These are phyloP conservation scores for Thuja plicata DNA, from an alignment of 83 land plant genomes.

Conservation along the genomic window DNA sequence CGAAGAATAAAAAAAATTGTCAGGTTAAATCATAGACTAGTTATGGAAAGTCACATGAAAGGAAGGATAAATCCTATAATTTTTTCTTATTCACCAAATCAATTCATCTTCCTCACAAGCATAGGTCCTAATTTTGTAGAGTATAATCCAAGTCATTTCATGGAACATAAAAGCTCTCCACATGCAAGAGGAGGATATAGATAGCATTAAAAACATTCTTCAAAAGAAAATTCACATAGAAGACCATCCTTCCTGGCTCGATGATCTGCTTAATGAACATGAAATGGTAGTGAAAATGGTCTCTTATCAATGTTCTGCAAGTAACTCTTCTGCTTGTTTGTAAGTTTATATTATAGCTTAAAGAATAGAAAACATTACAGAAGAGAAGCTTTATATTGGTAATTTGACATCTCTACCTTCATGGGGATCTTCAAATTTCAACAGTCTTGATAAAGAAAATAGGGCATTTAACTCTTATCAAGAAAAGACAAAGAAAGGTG, in stretches of 20 bases:
- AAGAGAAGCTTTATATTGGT: constrained; percentile 24
- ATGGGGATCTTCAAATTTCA: constrained; percentile 31
- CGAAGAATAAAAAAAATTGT: neutral
- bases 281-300: constrained; percentile 59
- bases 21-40: neutral
- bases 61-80: constrained; percentile 36
- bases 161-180: constrained; percentile 31
- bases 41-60: constrained; percentile 48
- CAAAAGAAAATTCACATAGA: constrained; percentile 58
- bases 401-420: constrained; percentile 18
- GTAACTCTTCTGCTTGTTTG: constrained; percentile 60
- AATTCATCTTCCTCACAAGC: constrained; percentile 53
- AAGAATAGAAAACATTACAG: constrained; percentile 31
- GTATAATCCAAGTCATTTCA: constrained; percentile 17
- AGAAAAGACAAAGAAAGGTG: constrained; percentile 23
- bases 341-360: constrained; percentile 24
- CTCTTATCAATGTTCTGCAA: constrained; percentile 71
- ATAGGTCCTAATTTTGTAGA: constrained; percentile 39
- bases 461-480: constrained; percentile 32
- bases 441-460: constrained; percentile 23
- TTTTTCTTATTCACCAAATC: constrained; percentile 33
- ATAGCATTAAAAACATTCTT: constrained; percentile 59
- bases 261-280: constrained; percentile 69
- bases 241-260: constrained; percentile 76
- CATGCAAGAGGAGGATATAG: constrained; percentile 26